phyloP scores from a whole-genome alignment of 2,329 filamentous ascomycete species.

The Fusarium camptoceras region DNA sequence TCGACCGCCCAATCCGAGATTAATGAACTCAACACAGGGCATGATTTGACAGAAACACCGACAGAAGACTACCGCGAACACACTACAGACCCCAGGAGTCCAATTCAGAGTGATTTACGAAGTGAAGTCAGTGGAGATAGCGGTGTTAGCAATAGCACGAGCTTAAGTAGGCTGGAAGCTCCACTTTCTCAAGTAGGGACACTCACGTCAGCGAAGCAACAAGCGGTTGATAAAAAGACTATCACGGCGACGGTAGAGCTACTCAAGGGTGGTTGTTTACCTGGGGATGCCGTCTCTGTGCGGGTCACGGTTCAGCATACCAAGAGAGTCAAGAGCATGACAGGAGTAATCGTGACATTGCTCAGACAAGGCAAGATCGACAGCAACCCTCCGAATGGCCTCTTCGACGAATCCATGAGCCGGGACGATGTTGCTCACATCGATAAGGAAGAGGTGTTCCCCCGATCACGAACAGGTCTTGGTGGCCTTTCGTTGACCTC shows the following conservation, averaged over 20 bases:
- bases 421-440: conserved; percentile 74
- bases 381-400: conserved; percentile 68
- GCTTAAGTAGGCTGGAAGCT: conserved; percentile 64
- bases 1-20: conserved; percentile 58
- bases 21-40: conserved; percentile 52
- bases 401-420: conserved; percentile 64
- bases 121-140: conserved; percentile 81
- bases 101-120: conserved; percentile 65
- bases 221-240: conserved; percentile 73
- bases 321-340: conserved; percentile 88
- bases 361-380: conserved; percentile 94
- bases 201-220: conserved; percentile 54
- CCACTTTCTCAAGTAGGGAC: conserved; percentile 51
- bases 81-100: conserved; percentile 54
- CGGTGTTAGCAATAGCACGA: conserved; percentile 73
- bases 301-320: conserved; percentile 87
- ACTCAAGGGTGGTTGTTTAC: conserved; percentile 82
- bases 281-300: conserved; percentile 85
- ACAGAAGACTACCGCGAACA: conserved; percentile 55
- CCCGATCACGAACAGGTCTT: conserved; percentile 86
- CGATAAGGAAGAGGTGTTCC: conserved; percentile 86
- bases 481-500: conserved; percentile 88
- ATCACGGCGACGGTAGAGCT: conserved; percentile 90
- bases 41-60: conserved; percentile 55
- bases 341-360: conserved; percentile 91